Base-by-base conservation (phyloP, 768 basidiomycete species). In the Collybiopsis luxurians region DNA sequence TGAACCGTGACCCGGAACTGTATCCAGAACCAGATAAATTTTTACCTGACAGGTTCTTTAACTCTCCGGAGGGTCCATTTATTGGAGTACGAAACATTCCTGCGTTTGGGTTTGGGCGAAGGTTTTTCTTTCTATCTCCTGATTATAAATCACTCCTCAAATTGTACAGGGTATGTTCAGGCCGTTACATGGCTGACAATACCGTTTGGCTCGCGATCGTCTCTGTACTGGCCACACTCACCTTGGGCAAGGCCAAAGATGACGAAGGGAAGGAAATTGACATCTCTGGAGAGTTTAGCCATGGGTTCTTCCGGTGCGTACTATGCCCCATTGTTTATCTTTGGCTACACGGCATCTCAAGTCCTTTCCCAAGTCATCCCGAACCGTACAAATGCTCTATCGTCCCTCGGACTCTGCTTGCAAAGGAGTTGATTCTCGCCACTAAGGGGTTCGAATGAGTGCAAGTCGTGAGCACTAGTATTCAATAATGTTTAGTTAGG, bases 301-400 rank as follows among this genome's bases (percentile, higher is more conserved):
- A 44, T 19, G n/a, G 7, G 5, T 44, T 44, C 42, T 44, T 44
- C 23, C 9, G 42, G 42, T 44, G 6, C 17, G 42, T 44, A 9
- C 17, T 24, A 7, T 17, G n/a, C 17, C n/a, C 23, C 6, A 44
- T 44, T n/a, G 6, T 44, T 44, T 6, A 44, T n/a, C 6, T 19
- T n/a, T 24, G 17, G 24, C 7, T 44, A 17, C 9, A n/a, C 31
- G 13, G 31, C 31, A 34, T n/a, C 23, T 44, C 6, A 44, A 19
- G 5, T 49, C 23, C 4, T 6, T 13, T 7, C n/a, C 12, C 27
- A 30, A 73, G 72, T 52, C 69, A 70, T 40, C 69, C 72, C 24
- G 61, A 69, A 43, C 49, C 66, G 12, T 73, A 72, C 53, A 45
- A 63, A 53, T 73, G 53, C 50, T 43, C 57, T 26, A 71, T 72